A percentile compares a stretch with the other conserved stretches of the same genome.
phyloP scores from a whole-genome alignment of 2,329 filamentous ascomycete species.

The Mariannaea elegans region DNA sequence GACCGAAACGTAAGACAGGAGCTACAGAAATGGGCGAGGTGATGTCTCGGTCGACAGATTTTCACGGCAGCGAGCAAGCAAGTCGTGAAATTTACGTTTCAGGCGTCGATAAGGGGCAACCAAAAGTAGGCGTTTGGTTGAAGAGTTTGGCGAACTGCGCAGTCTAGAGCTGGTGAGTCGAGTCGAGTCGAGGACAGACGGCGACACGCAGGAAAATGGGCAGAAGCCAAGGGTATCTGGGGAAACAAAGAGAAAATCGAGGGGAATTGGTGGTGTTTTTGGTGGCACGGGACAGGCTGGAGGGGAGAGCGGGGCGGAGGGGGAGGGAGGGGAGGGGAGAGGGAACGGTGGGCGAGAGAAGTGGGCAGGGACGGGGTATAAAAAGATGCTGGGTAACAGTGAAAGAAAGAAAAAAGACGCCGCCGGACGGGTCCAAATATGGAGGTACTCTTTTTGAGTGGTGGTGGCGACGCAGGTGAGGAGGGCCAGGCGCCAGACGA shows the following conservation, averaged over 20 bases:
- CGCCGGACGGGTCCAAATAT: slow-evolving; percentile 37
- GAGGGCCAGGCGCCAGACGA: slow-evolving; percentile 23
- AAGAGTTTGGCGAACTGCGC: slow-evolving; percentile 21
- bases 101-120: slow-evolving; percentile 19
- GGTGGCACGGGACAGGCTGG: slow-evolving; percentile 43
- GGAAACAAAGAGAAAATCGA: slow-evolving; percentile 45
- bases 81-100: slow-evolving; percentile 34
- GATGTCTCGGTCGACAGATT: slow-evolving; percentile 39
- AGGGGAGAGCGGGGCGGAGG: slow-evolving; percentile 31
- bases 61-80: slow-evolving; percentile 34
- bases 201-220: slow-evolving; percentile 36
- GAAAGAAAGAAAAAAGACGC: slow-evolving; percentile 32
- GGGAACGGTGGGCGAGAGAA: slow-evolving; percentile 38
- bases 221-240: slow-evolving; percentile 43
- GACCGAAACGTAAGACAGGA: slow-evolving; percentile 32
- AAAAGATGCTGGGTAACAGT: slow-evolving; percentile 37
- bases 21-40: slow-evolving; percentile 31
- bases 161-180: slow-evolving; percentile 36
- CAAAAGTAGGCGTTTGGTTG: slow-evolving; percentile 21
- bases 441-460: slow-evolving; percentile 32
- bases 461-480: slow-evolving; percentile 40
- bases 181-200: slow-evolving; percentile 36
- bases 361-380: slow-evolving; percentile 43
- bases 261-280: slow-evolving; percentile 42
- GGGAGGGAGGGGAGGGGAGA: slow-evolving; percentile 33